Evolutionary conservation across 148 eudicot genomes (phyloP).

Genomic region (Persicaria maculosa): DNA sequence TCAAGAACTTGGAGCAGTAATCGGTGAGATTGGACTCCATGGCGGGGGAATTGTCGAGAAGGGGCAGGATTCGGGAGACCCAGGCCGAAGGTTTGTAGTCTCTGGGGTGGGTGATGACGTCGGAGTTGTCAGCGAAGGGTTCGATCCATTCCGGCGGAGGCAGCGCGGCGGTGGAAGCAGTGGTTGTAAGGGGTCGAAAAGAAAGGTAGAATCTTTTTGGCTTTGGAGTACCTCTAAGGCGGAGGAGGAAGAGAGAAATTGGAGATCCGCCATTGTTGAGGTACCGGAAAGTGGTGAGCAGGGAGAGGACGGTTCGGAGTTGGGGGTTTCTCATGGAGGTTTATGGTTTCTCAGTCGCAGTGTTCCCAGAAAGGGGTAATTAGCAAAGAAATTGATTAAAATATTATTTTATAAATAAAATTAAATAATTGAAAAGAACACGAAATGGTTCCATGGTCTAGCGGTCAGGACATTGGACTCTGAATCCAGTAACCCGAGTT

Average conservation of each 20-base stretch:
- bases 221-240: conserved; percentile 1
- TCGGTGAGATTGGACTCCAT: conserved; percentile 49
- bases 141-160: conserved; percentile 95
- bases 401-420: neutral
- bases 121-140: conserved; percentile 67
- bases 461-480: conserved; percentile 23
- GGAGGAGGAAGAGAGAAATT: conserved; percentile 14
- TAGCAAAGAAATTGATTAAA: neutral
- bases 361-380: neutral
- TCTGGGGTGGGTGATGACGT: conserved; percentile 42
- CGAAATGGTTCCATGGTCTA: conserved; percentile 19
- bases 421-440: neutral
- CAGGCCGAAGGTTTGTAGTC: conserved; percentile 63
- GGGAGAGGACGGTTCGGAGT: conserved; percentile 18
- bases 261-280: conserved; percentile 26
- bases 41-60: conserved; percentile 43
- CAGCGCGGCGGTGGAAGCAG: conserved; percentile 32
- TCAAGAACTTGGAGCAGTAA: conserved; percentile 53
- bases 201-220: conserved; percentile 13
- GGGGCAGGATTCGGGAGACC: conserved; percentile 52
- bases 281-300: conserved; percentile 13
- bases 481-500: conserved; percentile 25
- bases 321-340: conserved; percentile 43
- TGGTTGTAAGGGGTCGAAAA: conserved; percentile 19
- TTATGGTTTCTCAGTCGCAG: neutral